A percentile compares a stretch with the other conserved stretches of the same genome.
phyloP scores from a whole-genome alignment of 2,329 filamentous ascomycete species.

The Aspergillus sp. region DNA sequence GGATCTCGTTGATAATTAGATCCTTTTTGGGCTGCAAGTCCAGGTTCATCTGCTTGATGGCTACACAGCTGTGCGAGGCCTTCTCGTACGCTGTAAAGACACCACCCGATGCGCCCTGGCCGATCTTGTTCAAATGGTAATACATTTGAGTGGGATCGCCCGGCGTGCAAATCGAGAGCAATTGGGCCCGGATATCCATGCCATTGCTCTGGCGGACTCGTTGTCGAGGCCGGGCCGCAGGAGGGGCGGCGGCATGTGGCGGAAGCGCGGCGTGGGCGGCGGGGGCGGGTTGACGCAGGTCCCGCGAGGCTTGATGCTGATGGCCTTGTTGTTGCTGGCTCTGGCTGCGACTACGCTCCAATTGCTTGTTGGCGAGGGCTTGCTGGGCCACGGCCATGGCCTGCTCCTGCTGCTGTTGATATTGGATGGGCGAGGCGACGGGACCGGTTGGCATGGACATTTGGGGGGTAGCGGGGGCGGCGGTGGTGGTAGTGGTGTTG shows the following conservation, averaged over 20 bases:
- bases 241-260: constrained; percentile 38
- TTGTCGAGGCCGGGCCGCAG: constrained; percentile 62
- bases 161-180: constrained; percentile 83
- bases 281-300: constrained; percentile 40
- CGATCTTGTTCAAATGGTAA: constrained; percentile 83
- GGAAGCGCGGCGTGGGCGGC: constrained; percentile 6
- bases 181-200: constrained; percentile 70
- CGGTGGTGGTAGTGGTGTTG: too few species aligned
- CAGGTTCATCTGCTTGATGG: constrained; percentile 99
- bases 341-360: constrained; percentile 68
- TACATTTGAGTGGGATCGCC: constrained; percentile 86
- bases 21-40: constrained; percentile 99
- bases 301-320: constrained; percentile 42
- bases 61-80: constrained; percentile 76
- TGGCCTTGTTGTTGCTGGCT: constrained; percentile 44
- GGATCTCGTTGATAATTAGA: constrained; percentile 95
- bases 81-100: constrained; percentile 87
- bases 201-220: constrained; percentile 69
- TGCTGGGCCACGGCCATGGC: constrained; percentile 73
- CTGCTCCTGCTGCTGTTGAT: constrained; percentile 70
- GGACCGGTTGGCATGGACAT: constrained; percentile 35
- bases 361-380: constrained; percentile 58
- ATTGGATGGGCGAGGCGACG: constrained; percentile 36
- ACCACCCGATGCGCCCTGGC: constrained; percentile 91
- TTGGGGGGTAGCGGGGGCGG: constrained; percentile 42